Base-by-base conservation (phyloP, 169 alveolate genomes). In the Plasmodium vivax region DNA sequence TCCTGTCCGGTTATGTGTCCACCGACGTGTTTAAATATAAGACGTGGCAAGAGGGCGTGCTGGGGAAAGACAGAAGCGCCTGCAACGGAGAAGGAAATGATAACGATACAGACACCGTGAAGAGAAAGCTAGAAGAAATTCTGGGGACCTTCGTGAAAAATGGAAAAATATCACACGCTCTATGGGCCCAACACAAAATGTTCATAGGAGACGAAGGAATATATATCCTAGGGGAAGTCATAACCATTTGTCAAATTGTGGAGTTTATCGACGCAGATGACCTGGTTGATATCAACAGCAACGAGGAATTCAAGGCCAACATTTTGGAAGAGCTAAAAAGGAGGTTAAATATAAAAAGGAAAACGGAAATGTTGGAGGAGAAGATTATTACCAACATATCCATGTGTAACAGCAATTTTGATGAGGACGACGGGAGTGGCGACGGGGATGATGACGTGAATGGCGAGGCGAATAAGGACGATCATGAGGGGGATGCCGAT, bases 121-220 rank as follows among this genome's bases (percentile, higher is more conserved):
- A 77, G 62, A 54, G 81, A 56, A 51, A 45, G 47, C 27, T 87
- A 56, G 87, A 87, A 56, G 93, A 87, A 56, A 58, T 87, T 10
- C 56, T 87, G 32, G 93, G 93, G 19, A 87, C 93, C 41, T 87
- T 87, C 45, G 56, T 87, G 34, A 87, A 87, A 38, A 87, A 87
- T 77, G 93, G 93, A 27, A 87, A 87, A 87, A 47, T 87, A 23
- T 87, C 93, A 19, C 85, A 87, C 58, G 80, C 93, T 19, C 41
- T 87, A 32, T 87, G 93, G 93, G 83, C 62, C 41, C 73, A 75
- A 43, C 85, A 87, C 47, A 87, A 87, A 77, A 87, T 87, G 83
- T 87, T 87, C 72, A 87, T 87, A 87, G 93, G 93, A 19, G 93
- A 87, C 68, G 93, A 87, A 79, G 93, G 93, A 10, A 75, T 87